Evolutionary conservation across 2,329 filamentous ascomycete genomes (phyloP).

Genomic region (Talaromyces albobiverticillius): DNA sequence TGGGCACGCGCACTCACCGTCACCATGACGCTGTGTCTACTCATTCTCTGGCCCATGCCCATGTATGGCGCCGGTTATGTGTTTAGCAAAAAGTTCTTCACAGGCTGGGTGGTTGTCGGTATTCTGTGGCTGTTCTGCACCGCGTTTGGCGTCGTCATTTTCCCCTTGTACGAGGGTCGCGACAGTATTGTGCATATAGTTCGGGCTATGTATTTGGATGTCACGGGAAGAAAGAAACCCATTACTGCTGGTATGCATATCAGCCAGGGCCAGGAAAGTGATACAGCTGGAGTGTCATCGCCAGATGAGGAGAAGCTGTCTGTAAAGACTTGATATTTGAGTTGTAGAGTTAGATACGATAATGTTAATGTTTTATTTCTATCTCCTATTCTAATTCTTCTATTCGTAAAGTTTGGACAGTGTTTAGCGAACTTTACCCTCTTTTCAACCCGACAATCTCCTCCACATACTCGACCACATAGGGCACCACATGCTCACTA

Average conservation of each 20-base stretch:
- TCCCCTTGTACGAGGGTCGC: slow-evolving; percentile 76
- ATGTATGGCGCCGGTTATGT: slow-evolving; percentile 82
- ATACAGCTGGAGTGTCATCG: slow-evolving; percentile 36
- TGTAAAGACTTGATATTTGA: slow-evolving; percentile 23
- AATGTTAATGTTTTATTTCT: too few species aligned
- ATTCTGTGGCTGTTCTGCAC: slow-evolving; percentile 79
- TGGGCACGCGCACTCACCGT: slow-evolving; percentile 59
- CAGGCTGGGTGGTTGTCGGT: slow-evolving; percentile 72
- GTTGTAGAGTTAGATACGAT: background rate
- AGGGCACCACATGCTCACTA: slow-evolving; percentile 16
- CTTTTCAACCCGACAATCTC: slow-evolving; percentile 7
- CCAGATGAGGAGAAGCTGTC: slow-evolving; percentile 46
- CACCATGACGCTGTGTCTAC: slow-evolving; percentile 64
- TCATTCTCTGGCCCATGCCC: slow-evolving; percentile 89
- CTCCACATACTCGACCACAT: slow-evolving; percentile 11
- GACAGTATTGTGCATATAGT: slow-evolving; percentile 62
- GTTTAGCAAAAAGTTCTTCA: slow-evolving; percentile 79
- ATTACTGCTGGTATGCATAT: slow-evolving; percentile 18
- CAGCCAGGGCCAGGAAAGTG: slow-evolving; percentile 30
- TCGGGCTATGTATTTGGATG: slow-evolving; percentile 60
- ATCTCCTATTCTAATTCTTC: background rate
- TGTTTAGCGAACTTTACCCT: too few species aligned
- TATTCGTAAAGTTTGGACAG: background rate
- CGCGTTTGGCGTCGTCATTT: slow-evolving; percentile 71
- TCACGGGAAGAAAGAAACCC: slow-evolving; percentile 43